Evolutionary conservation across 2,329 filamentous ascomycete species (phyloP).

Genomic region (Hymenoscyphus fructigenus): DNA sequence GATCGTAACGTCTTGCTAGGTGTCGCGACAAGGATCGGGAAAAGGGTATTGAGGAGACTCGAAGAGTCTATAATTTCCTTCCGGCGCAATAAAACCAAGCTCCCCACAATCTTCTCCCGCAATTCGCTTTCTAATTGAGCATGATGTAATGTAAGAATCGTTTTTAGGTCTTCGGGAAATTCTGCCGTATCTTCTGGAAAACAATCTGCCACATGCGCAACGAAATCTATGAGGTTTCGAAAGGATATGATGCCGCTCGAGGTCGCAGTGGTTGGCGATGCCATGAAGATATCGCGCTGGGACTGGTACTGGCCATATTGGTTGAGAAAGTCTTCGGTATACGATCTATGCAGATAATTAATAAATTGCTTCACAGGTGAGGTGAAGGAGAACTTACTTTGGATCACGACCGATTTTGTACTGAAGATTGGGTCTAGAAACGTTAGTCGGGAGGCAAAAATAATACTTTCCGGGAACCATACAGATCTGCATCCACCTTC

Average conservation of each 20-base stretch:
- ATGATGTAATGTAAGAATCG: conserved; percentile 80
- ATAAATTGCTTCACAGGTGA: background rate
- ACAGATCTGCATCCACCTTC: conserved; percentile 91
- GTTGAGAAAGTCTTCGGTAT: conserved; percentile 82
- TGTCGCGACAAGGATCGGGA: conserved; percentile 89
- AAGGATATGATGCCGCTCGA: conserved; percentile 79
- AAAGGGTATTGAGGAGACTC: conserved; percentile 82
- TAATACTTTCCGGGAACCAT: conserved; percentile 36
- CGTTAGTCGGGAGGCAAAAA: conserved; percentile 28
- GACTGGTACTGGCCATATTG: conserved; percentile 92
- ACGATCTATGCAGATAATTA: conserved; percentile 57
- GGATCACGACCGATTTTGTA: conserved; percentile 90
- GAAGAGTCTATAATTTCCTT: conserved; percentile 91
- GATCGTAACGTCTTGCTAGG: conserved; percentile 85
- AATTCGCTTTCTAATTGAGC: conserved; percentile 78
- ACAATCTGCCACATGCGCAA: conserved; percentile 90
- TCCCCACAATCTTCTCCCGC: conserved; percentile 91
- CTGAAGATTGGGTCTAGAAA: conserved; percentile 71
- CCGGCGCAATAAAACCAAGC: conserved; percentile 79
- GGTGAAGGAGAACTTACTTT: conserved; percentile 49
- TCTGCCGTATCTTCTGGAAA: conserved; percentile 77
- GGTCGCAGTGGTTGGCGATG: conserved; percentile 75
- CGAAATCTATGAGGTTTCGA: conserved; percentile 87
- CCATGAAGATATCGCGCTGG: conserved; percentile 86
- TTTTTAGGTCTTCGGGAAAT: conserved; percentile 79